Base-by-base conservation (phyloP, 2,329 filamentous ascomycete genomes). In the Fusarium avenaceum region DNA sequence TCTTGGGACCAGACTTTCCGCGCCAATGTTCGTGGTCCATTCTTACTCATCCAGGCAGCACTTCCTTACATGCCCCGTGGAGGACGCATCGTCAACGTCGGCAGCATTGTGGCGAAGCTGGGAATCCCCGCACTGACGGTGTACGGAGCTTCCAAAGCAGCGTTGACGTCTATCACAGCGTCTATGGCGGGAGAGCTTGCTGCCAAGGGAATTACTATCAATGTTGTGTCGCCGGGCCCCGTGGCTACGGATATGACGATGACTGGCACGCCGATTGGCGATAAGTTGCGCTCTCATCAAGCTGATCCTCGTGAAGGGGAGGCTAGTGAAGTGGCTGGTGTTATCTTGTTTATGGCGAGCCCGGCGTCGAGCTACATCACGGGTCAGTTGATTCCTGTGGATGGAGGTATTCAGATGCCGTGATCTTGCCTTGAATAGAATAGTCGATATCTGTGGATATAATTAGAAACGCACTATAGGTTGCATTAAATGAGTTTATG, bases 61-160 rank as follows among this genome's bases (percentile, higher is more conserved):
- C 46, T 76, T 3, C 76, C 76, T 1, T 62, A 79, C 35, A 63
- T 80, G 7, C 57, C 72, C 1, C 56, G 55, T 2, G 74, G 76
- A 4, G 75, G 78, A 0, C 76, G 79, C 0, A 76, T 80, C 2
- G 70, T 80, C n/a, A 73, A 75, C 26, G 61, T 80, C 4, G 78
- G 77, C 2, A 79, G 77, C 0, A 72, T 72, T 5, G 73, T 66
- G n/a, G 76, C 77, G 2, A 69, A 76, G 2, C 55, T 76, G 4
- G 78, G 77, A 2, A 63, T 76, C 3, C 60, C 75, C 2, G 69
- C 61, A 0, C 67, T 77, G 33, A 74, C 76, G 0, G 74, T 80
- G 0, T 80, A 81, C 32, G 75, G 68, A 0, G 71, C 77, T 3
- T 77, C 76, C 0, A 80, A 80, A 49, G 78, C 77, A 9, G 78